phyloP scores from a whole-genome alignment of 2,329 filamentous ascomycete species.

The Lachnellula occidentalis region DNA sequence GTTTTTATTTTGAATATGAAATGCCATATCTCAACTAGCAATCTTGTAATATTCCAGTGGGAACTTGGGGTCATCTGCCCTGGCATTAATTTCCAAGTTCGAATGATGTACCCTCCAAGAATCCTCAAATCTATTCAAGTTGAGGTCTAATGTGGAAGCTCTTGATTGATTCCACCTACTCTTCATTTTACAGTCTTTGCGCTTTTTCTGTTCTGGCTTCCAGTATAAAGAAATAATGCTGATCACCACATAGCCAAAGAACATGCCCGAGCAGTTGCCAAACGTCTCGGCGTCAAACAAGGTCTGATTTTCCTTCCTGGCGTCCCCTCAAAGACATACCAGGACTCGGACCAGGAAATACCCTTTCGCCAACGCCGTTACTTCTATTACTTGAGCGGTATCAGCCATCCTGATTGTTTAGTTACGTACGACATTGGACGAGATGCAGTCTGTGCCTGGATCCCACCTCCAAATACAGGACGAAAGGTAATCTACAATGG shows the following conservation, averaged over 20 bases:
- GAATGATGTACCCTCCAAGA: no score
- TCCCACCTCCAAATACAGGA: conserved; percentile 60
- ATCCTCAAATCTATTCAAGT: no score
- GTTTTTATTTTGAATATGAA: no score
- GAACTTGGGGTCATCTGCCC: no score
- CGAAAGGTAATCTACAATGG: conserved; percentile 58
- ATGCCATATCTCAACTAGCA: no score
- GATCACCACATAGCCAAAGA: conserved; percentile 38
- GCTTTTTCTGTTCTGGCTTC: background rate
- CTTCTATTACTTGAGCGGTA: conserved; percentile 55
- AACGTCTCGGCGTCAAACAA: conserved; percentile 35
- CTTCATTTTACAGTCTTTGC: background rate
- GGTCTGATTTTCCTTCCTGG: conserved; percentile 54
- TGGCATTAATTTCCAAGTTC: no score
- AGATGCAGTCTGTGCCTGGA: conserved; percentile 66
- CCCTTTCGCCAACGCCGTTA: conserved; percentile 55
- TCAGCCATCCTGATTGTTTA: conserved; percentile 48
- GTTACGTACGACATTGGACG: conserved; percentile 51
- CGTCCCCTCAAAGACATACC: conserved; percentile 41
- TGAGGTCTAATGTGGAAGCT: no score
- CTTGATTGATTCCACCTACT: background rate
- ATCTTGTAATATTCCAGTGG: no score
- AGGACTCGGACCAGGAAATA: conserved; percentile 53
- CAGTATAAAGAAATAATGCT: background rate
- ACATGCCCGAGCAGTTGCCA: conserved; percentile 42